Percentiles rank a stretch among this genome's conserved stretches.
phyloP scores from a whole-genome alignment of 169 alveolate species.

The Cryptosporidium bovis region DNA sequence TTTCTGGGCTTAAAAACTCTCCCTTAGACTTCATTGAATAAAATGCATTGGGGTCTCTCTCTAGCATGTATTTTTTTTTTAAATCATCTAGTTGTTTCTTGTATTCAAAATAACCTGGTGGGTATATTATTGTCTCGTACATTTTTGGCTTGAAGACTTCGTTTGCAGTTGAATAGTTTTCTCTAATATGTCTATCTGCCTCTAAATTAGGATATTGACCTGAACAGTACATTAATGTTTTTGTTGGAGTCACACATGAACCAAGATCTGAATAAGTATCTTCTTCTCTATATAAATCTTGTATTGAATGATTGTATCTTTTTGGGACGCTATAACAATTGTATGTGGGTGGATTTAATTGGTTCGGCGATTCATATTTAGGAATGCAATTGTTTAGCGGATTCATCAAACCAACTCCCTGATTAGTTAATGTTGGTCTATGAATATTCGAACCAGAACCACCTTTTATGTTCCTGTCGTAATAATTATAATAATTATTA shows the following conservation, averaged over 20 bases:
- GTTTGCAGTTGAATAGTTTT: constrained; percentile 43
- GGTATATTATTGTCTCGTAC: constrained; percentile 62
- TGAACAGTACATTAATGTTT: constrained; percentile 56
- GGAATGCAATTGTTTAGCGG: constrained; percentile 53
- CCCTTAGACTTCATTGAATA: constrained; percentile 45
- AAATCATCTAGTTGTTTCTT: constrained; percentile 56
- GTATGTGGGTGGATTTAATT: constrained; percentile 2
- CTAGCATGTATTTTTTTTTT: constrained; percentile 39
- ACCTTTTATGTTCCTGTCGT: neutral
- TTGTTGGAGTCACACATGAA: constrained; percentile 50
- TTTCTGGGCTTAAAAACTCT: constrained; percentile 2
- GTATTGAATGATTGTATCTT: constrained; percentile 37
- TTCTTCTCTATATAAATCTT: constrained; percentile 34
- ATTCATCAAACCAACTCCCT: neutral
- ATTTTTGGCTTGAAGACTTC: constrained; percentile 69
- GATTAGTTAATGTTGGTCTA: constrained; percentile 43
- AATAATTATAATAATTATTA: neutral
- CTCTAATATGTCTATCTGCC: constrained; percentile 29
- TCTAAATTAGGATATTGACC: constrained; percentile 29
- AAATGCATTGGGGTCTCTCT: constrained; percentile 47
- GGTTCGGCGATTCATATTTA: neutral
- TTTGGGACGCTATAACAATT: constrained; percentile 58
- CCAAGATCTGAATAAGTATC: constrained; percentile 5
- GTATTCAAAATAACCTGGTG: constrained; percentile 70
- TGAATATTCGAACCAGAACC: constrained; percentile 10